Evolutionary conservation across 1,284 basidiomycete species (phyloP).

Genomic region (Sphagnurus paluster): DNA sequence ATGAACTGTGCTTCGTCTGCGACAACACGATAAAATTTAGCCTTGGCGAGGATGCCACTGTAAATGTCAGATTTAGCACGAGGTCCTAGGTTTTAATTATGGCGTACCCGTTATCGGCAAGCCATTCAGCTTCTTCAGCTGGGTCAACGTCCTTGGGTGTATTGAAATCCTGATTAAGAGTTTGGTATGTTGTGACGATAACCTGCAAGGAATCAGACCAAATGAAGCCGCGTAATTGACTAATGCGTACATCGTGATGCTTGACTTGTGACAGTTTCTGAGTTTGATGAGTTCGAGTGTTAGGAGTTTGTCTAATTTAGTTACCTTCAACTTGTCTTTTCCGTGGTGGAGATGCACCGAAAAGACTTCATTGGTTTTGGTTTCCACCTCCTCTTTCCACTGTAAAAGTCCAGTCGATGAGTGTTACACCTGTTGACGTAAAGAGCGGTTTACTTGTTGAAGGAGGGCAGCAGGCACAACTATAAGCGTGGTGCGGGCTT

Average conservation of each 20-base stretch:
- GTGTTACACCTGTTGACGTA: neutral
- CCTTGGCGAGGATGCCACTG: constrained; percentile 56
- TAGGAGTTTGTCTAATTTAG: no score
- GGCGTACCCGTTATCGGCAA: constrained; percentile 48
- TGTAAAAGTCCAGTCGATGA: constrained; percentile 23
- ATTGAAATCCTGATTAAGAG: constrained; percentile 54
- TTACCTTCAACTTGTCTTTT: constrained; percentile 59
- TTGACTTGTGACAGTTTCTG: constrained; percentile 42
- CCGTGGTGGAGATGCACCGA: constrained; percentile 66
- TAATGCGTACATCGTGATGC: constrained; percentile 53
- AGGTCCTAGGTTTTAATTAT: neutral
- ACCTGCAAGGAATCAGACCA: constrained; percentile 35
- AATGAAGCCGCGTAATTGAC: constrained; percentile 1
- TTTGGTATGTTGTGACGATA: constrained; percentile 70
- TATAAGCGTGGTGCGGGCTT: constrained; percentile 55
- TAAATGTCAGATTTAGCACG: constrained; percentile 3
- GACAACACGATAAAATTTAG: constrained; percentile 61
- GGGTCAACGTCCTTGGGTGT: constrained; percentile 45
- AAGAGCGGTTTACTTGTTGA: constrained; percentile 45
- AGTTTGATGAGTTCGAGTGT: neutral
- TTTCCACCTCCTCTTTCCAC: constrained; percentile 72
- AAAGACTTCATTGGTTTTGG: constrained; percentile 66
- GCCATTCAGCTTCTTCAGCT: constrained; percentile 47
- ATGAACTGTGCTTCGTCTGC: constrained; percentile 75
- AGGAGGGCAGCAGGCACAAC: constrained; percentile 71